Base-by-base conservation (phyloP, 768 basidiomycete genomes). In the Lentinula sp. region DNA sequence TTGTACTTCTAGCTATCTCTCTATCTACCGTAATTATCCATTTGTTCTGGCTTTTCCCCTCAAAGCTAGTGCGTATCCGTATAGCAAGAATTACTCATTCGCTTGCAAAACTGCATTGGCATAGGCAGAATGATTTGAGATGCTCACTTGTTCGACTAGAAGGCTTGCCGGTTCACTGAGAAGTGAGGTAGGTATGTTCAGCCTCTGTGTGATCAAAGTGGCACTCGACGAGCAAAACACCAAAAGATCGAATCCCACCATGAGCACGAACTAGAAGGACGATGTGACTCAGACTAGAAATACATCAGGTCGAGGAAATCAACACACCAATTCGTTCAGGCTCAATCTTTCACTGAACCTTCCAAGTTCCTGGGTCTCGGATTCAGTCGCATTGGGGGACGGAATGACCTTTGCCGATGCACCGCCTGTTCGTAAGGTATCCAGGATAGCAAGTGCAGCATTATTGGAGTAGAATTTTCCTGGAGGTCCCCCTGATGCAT, bases 41-140 rank as follows among this genome's bases (percentile, higher is more conserved):
- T 28, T 28, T 28, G 28, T 28, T 28, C 28, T 28, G 28, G 28
- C 28, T 28, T 3, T 28, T 28, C 2, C 3, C 28, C 28, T 28
- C 28, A 28, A 28, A 28, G 28, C 28, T 28, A 28, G 4, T 3
- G 28, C 28, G 28, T 28, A 28, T 28, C 7, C 8, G 1, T 39
- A 9, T 39, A 8, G 37, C 7, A 13, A 39, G 13, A 39, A 13
- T 68, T 52, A 72, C 69, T 46, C 67, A 66, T 82, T 79, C 16
- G 78, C 79, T 50, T 76, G 72, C 16, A 71, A 65, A 7, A 79
- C 75, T 36, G 81, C 81, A 52, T 84, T 77, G 28, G 81, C 82
- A 72, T 88, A 90, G 1, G 75, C 82, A n/a, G 78, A 77, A 52
- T 79, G 76, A 63, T 88, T 79, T 64, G 82, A 82, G 50, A 90